Conservation (phyloP, 371 early-diverging fungal species). For the Blyttiomyces sp. region DNA sequence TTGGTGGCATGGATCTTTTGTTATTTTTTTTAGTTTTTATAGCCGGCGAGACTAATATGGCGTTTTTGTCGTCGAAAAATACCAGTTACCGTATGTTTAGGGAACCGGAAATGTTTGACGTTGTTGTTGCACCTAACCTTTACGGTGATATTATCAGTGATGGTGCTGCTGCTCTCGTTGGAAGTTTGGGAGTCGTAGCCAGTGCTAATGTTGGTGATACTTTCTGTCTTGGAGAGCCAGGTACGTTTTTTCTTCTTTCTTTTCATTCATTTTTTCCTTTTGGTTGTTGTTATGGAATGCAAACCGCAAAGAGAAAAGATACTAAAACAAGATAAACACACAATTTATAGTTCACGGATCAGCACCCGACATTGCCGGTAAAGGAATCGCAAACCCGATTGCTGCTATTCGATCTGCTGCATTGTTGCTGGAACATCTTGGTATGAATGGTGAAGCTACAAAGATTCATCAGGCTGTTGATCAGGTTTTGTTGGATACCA, state of each 20-base stretch:
- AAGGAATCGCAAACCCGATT: slow-evolving; percentile 91
- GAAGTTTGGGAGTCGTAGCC: slow-evolving; percentile 90
- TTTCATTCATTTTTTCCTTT: too few relatives aligned
- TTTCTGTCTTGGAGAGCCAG: slow-evolving; percentile 93
- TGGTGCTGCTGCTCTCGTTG: slow-evolving; percentile 93
- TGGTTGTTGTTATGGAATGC: too few relatives aligned
- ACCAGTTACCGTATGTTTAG: slow-evolving; percentile 85
- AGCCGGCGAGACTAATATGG: background rate
- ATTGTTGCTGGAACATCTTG: slow-evolving; percentile 82
- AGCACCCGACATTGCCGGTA: slow-evolving; percentile 94
- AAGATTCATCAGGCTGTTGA: slow-evolving; percentile 85
- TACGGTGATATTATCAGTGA: slow-evolving; percentile 95
- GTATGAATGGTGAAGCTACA: slow-evolving; percentile 66
- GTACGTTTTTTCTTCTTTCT: slow-evolving; percentile 17
- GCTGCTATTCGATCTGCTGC: slow-evolving; percentile 91
- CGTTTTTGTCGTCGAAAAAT: background rate
- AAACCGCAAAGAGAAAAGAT: too few relatives aligned
- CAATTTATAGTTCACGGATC: slow-evolving; percentile 79
- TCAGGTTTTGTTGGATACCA: slow-evolving; percentile 53
- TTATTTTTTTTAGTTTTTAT: background rate
- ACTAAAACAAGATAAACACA: too few relatives aligned
- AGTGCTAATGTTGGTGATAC: slow-evolving; percentile 89
- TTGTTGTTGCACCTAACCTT: slow-evolving; percentile 91
- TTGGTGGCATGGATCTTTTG: background rate
- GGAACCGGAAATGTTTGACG: slow-evolving; percentile 92